Evolutionary conservation across 192 early-diverging fungal species (phyloP).

Genomic region (Backusella psychrophila): DNA sequence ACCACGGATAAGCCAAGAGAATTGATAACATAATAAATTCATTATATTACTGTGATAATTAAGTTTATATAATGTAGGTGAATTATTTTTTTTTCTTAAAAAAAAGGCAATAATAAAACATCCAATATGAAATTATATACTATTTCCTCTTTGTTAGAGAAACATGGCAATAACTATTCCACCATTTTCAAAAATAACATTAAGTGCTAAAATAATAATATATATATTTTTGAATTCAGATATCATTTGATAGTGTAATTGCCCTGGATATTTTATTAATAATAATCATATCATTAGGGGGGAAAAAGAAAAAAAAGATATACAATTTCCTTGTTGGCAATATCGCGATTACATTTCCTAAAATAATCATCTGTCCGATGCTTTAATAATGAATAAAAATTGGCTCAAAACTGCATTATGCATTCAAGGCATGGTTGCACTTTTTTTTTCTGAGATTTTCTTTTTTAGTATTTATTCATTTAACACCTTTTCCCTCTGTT

Average conservation of each 20-base stretch:
- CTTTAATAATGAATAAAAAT: background rate
- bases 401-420: background rate
- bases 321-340: background rate
- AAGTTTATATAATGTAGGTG: background rate
- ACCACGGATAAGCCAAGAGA: background rate
- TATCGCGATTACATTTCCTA: slow-evolving; percentile 4
- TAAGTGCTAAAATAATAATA: background rate
- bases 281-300: background rate
- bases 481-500: background rate
- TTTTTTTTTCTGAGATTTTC: background rate
- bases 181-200: background rate
- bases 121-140: background rate
- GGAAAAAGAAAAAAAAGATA: background rate
- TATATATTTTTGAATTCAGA: background rate
- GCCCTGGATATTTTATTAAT: background rate
- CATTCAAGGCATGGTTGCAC: background rate
- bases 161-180: background rate
- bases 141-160: too few relatives aligned
- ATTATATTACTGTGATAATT: background rate
- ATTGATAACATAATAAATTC: too few relatives aligned
- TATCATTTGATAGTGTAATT: background rate
- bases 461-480: background rate
- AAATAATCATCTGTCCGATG: background rate
- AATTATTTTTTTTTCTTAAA: background rate
- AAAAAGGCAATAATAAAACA: background rate